Conservation (phyloP, 352 stramenopile genomes). For the Phytophthora fragariaefolia region DNA sequence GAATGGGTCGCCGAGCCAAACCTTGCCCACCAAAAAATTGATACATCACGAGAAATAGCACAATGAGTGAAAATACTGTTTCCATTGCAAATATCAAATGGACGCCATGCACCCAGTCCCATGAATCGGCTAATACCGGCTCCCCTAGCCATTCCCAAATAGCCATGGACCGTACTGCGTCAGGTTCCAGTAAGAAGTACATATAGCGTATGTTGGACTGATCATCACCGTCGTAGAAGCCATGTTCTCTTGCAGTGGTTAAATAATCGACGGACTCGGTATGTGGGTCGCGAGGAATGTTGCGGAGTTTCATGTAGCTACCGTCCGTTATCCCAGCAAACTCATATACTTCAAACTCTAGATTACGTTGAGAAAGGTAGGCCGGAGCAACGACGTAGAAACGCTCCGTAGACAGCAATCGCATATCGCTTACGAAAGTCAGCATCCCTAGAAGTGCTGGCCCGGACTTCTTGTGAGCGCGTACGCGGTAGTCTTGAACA, state of each 20-base stretch:
- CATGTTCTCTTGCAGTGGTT: neutral
- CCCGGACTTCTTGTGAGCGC: neutral
- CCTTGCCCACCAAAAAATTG: slow-evolving; percentile 27
- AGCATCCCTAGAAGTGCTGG: neutral
- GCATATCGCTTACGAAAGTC: neutral
- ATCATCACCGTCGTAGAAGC: neutral
- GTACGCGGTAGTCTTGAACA: neutral
- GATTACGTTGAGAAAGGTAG: neutral
- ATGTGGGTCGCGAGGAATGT: neutral
- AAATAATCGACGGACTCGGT: neutral
- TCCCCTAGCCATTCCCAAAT: slow-evolving; percentile 13
- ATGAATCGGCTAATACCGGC: slow-evolving; percentile 25
- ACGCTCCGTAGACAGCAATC: neutral
- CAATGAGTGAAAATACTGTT: slow-evolving; percentile 26
- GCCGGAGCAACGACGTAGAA: neutral
- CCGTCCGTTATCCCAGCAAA: neutral
- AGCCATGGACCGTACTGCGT: neutral
- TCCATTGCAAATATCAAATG: slow-evolving; percentile 36
- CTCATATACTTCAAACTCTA: neutral
- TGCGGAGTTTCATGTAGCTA: neutral
- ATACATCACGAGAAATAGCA: slow-evolving; percentile 33
- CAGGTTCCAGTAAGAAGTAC: neutral
- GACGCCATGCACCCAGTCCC: slow-evolving; percentile 41
- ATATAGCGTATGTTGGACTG: neutral
- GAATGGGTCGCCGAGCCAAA: slow-evolving; percentile 48